phyloP scores from a whole-genome alignment of 192 early-diverging fungal genomes.

The Helicostylum pulchrum region DNA sequence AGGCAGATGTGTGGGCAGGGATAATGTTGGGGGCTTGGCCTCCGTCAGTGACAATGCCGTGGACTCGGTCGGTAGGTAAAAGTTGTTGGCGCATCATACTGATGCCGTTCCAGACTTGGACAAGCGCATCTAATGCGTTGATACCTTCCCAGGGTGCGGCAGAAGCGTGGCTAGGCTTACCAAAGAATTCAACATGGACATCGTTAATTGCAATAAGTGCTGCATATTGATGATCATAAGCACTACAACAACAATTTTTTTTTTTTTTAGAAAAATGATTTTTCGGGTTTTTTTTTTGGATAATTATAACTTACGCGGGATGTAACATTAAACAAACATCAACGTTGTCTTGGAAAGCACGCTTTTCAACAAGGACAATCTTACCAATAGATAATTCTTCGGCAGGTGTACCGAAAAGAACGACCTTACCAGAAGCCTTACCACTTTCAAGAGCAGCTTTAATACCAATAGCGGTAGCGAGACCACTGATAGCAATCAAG shows the following conservation, averaged over 20 bases:
- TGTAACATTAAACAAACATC: constrained; percentile 82
- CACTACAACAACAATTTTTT: too few relatives aligned
- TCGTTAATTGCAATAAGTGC: constrained; percentile 36
- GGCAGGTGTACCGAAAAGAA: constrained; percentile 75
- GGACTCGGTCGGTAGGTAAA: constrained; percentile 61
- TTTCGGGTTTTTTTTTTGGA: too few relatives aligned
- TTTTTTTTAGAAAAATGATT: too few relatives aligned
- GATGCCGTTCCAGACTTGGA: constrained; percentile 60
- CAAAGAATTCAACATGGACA: constrained; percentile 63
- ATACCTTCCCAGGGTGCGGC: constrained; percentile 49
- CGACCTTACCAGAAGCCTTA: constrained; percentile 51
- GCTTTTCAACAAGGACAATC: constrained; percentile 60
- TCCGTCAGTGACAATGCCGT: constrained; percentile 74
- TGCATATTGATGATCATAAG: constrained; percentile 46
- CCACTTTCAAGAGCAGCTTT: constrained; percentile 41
- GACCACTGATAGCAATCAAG: constrained; percentile 62
- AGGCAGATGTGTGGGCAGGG: constrained; percentile 57
- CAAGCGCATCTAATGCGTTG: constrained; percentile 79
- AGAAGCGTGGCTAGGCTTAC: constrained; percentile 69
- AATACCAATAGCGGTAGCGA: constrained; percentile 55
- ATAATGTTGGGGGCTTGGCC: constrained; percentile 67
- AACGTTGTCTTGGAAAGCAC: constrained; percentile 63
- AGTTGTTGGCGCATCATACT: constrained; percentile 73
- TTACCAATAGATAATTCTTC: constrained; percentile 75
- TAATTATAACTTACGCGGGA: constrained; percentile 60